Conservation (phyloP, 2,329 filamentous ascomycete genomes). For the Neopestalotiopsis clavispora region DNA sequence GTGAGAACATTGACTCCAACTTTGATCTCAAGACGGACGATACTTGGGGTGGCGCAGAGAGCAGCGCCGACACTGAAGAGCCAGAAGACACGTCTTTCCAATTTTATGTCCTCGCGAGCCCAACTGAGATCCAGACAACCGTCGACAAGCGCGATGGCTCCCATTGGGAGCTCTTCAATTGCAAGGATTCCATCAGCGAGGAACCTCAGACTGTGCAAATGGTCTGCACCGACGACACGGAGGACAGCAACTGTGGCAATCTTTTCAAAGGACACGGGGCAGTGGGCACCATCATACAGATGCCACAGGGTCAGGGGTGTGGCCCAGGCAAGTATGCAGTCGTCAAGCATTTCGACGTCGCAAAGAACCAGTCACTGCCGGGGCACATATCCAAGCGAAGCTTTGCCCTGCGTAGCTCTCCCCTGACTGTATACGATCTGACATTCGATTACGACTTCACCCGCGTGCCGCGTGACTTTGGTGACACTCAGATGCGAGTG, state of each 20-base stretch:
- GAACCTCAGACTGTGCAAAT: conserved; percentile 41
- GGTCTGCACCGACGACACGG: conserved; percentile 40
- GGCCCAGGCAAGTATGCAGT: conserved; percentile 46
- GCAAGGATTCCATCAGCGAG: conserved; percentile 29
- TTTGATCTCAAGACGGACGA: conserved; percentile 36
- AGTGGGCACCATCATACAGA: conserved; percentile 44
- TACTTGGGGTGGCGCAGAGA: no score
- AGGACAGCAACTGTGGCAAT: conserved; percentile 41
- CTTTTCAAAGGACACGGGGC: conserved; percentile 40
- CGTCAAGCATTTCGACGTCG: conserved; percentile 32
- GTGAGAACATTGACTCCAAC: conserved; percentile 34
- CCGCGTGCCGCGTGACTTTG: conserved; percentile 36
- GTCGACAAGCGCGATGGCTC: conserved; percentile 49
- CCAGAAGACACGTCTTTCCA: conserved; percentile 32
- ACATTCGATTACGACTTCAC: conserved; percentile 46
- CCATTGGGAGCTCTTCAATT: conserved; percentile 47
- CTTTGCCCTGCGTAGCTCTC: no score
- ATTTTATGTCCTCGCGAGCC: conserved; percentile 37
- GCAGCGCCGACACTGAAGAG: conserved; percentile 27
- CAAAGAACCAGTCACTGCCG: conserved; percentile 17
- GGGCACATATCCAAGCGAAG: conserved; percentile 27
- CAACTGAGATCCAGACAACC: conserved; percentile 37
- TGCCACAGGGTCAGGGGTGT: conserved; percentile 40
- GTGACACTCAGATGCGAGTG: conserved; percentile 41
- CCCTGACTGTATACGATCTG: conserved; percentile 36